A percentile compares a stretch with the other conserved stretches of the same genome.
These are phyloP conservation scores for Umbelopsis vinacea DNA, from an alignment of 192 early-diverging fungal species.

Conservation along the genomic window DNA sequence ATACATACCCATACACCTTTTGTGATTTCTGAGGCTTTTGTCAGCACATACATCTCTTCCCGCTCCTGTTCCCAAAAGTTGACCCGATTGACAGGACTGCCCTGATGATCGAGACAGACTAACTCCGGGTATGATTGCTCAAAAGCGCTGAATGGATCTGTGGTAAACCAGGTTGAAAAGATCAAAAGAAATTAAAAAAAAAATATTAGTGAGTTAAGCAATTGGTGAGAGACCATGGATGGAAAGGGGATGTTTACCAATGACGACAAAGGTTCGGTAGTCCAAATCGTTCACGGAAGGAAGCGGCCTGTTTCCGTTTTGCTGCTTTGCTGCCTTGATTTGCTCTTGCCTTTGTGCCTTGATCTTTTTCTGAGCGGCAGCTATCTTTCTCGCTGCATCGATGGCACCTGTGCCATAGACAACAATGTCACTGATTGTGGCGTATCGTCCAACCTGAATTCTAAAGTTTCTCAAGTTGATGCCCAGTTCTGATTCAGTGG, in stretches of 20 bases:
- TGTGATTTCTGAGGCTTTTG: conserved; percentile 50
- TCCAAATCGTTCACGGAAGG: conserved; percentile 31
- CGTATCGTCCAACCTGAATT: conserved; percentile 55
- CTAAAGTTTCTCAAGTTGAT: conserved; percentile 62
- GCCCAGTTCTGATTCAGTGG: conserved; percentile 28
- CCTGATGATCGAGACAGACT: conserved; percentile 38
- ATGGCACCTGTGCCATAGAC: conserved; percentile 48
- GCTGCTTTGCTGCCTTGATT: background rate
- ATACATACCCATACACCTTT: conserved; percentile 56
- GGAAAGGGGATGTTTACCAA: conserved; percentile 38
- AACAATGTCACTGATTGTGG: conserved; percentile 52
- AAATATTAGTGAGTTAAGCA: too few relatives aligned
- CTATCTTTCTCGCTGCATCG: conserved; percentile 45
- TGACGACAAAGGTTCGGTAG: conserved; percentile 50
- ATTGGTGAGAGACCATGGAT: background rate
- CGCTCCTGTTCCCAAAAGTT: conserved; percentile 55
- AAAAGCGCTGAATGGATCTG: conserved; percentile 49
- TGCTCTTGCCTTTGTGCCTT: conserved; percentile 36
- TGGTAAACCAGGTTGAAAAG: background rate
- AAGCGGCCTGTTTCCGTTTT: conserved; percentile 25
- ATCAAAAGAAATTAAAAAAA: background rate
- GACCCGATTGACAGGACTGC: conserved; percentile 41
- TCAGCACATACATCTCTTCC: conserved; percentile 54
- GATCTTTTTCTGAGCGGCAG: conserved; percentile 46
- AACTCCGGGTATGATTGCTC: conserved; percentile 47